Percentiles rank a stretch among this genome's conserved stretches.
phyloP scores from a whole-genome alignment of 441 rosid species.

The Populus tomentosa region DNA sequence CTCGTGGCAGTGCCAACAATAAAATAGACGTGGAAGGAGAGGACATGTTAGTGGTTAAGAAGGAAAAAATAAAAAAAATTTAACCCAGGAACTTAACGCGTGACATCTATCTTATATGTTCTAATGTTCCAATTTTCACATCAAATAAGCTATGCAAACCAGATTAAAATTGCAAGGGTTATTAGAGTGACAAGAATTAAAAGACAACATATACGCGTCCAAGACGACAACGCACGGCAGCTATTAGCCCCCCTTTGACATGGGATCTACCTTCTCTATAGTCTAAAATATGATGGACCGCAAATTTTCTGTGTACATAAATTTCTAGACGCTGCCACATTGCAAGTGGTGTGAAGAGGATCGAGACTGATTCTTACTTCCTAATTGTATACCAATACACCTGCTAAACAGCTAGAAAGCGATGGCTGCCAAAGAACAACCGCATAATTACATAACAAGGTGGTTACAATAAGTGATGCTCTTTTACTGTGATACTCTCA shows the following conservation, averaged over 20 bases:
- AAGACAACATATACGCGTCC: neutral
- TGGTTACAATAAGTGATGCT: neutral
- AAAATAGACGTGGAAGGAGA: neutral
- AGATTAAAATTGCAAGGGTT: too few relatives aligned
- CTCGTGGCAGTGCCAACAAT: neutral
- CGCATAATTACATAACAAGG: neutral
- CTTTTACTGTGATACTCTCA: slow-evolving; percentile 22
- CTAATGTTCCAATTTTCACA: too few relatives aligned
- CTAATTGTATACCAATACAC: neutral
- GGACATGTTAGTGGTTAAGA: neutral
- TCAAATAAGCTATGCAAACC: neutral
- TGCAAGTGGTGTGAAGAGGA: neutral
- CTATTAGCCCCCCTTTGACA: neutral
- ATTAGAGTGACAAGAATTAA: neutral
- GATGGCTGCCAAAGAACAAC: neutral
- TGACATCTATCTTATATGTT: too few relatives aligned
- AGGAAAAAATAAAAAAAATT: too few relatives aligned
- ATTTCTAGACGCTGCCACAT: neutral
- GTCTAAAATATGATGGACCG: neutral
- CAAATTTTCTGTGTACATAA: neutral
- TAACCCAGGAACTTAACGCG: too few relatives aligned
- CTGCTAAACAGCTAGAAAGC: neutral
- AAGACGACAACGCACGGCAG: neutral
- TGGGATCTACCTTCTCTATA: too few relatives aligned
- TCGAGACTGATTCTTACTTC: neutral